These are phyloP conservation scores for Gossypium schwendimanii DNA, from an alignment of 441 rosid genomes.

Conservation along the genomic window DNA sequence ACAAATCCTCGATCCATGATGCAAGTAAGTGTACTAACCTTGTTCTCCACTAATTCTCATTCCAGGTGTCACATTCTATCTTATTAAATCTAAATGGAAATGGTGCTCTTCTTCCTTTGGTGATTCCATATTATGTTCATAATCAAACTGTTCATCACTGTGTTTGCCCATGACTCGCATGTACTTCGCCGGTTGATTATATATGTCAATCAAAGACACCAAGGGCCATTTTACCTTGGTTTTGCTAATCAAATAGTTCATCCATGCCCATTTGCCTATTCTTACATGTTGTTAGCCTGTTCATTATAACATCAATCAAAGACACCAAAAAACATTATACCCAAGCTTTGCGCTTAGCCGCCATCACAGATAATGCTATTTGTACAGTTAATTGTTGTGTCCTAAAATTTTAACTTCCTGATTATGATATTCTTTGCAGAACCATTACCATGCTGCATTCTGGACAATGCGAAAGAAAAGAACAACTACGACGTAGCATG, in stretches of 20 bases:
- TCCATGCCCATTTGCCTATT: background rate
- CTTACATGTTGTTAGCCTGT: background rate
- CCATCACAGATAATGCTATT: background rate
- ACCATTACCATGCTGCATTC: slow-evolving; percentile 68
- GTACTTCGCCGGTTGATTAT: background rate
- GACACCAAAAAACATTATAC: background rate
- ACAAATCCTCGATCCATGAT: slow-evolving; percentile 84
- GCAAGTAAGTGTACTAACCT: slow-evolving; percentile 53
- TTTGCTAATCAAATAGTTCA: background rate
- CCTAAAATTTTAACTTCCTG: background rate
- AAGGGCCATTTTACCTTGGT: background rate
- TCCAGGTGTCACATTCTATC: background rate
- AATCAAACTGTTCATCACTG: background rate
- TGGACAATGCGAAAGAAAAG: slow-evolving; percentile 84
- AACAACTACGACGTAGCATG: slow-evolving; percentile 16
- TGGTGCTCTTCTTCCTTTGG: background rate
- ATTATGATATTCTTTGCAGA: slow-evolving; percentile 38
- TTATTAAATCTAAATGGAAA: background rate
- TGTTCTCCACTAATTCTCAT: background rate
- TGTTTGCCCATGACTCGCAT: background rate
- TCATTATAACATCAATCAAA: background rate
- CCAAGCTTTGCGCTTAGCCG: background rate
- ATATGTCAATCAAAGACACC: background rate
- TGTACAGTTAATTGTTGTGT: background rate
- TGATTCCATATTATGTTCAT: background rate